phyloP scores from a whole-genome alignment of 2,329 filamentous ascomycete genomes.

The Lachnellula suecica region DNA sequence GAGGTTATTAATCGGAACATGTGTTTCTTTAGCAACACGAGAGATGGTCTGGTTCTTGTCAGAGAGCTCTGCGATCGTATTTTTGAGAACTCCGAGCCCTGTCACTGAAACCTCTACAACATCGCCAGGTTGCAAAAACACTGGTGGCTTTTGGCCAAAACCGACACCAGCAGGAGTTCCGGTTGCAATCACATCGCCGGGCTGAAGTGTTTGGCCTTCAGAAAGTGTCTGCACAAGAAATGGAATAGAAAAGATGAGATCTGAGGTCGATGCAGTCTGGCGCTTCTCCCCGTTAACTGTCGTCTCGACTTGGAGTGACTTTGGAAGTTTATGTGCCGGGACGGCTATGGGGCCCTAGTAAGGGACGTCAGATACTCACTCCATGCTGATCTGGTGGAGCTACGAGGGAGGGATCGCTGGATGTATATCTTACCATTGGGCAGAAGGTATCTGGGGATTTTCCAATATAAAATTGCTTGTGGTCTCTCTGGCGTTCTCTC shows the following conservation, averaged over 20 bases:
- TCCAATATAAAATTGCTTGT: conserved; percentile 60
- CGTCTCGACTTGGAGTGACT: conserved; percentile 39
- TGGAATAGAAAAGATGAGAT: conserved; percentile 50
- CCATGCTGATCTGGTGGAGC: too few relatives aligned
- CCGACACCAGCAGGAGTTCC: conserved; percentile 50
- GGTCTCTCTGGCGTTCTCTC: conserved; percentile 54
- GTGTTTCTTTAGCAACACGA: conserved; percentile 20
- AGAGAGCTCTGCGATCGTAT: conserved; percentile 33
- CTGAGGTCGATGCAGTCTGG: conserved; percentile 46
- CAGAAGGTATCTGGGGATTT: conserved; percentile 56
- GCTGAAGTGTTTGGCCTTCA: conserved; percentile 48
- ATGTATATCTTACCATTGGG: conserved; percentile 46
- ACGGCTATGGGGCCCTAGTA: conserved; percentile 50
- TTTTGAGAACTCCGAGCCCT: conserved; percentile 41
- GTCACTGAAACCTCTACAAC: conserved; percentile 41
- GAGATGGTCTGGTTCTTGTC: conserved; percentile 30
- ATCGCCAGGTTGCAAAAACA: conserved; percentile 41
- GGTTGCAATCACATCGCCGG: conserved; percentile 50
- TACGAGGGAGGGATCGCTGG: too few relatives aligned
- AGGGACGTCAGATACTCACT: conserved; percentile 1
- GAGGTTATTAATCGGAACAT: conserved; percentile 33
- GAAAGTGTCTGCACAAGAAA: conserved; percentile 46
- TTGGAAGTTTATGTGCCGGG: conserved; percentile 42
- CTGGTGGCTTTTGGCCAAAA: conserved; percentile 42
- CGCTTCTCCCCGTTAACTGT: conserved; percentile 50